Conservation (phyloP, 2,329 filamentous ascomycete genomes). For the Ambrosiella beaveri region DNA sequence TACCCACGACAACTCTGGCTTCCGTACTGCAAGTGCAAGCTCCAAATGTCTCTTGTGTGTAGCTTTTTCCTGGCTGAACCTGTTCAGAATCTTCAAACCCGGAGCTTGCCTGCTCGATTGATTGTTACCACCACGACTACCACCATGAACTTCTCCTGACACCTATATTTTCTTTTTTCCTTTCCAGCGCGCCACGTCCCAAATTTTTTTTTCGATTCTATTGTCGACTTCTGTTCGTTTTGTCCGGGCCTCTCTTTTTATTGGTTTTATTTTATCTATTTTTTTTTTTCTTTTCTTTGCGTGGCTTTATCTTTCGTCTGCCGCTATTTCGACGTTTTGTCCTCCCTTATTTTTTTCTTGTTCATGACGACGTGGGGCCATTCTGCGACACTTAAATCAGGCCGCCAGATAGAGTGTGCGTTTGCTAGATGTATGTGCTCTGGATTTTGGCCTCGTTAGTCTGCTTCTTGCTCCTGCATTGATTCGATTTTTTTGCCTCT, state of each 20-base stretch:
- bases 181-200: background rate
- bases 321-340: background rate
- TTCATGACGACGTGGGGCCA: background rate
- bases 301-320: background rate
- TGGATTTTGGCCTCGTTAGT: background rate
- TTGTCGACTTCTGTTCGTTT: background rate
- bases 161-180: background rate
- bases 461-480: background rate
- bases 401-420: background rate
- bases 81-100: background rate
- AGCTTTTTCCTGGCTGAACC: background rate
- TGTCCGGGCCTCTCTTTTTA: background rate
- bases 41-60: background rate
- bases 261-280: background rate
- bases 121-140: background rate
- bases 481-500: background rate
- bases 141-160: background rate
- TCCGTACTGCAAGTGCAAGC: background rate
- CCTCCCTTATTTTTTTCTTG: background rate
- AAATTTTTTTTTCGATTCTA: background rate
- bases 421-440: background rate
- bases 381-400: background rate
- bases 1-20: background rate
- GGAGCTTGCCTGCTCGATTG: background rate
- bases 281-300: background rate